Percentiles rank a stretch among this genome's conserved stretches.
Conservation (phyloP, 257 asterid genomes). For the Rubia yunnanensis region DNA sequence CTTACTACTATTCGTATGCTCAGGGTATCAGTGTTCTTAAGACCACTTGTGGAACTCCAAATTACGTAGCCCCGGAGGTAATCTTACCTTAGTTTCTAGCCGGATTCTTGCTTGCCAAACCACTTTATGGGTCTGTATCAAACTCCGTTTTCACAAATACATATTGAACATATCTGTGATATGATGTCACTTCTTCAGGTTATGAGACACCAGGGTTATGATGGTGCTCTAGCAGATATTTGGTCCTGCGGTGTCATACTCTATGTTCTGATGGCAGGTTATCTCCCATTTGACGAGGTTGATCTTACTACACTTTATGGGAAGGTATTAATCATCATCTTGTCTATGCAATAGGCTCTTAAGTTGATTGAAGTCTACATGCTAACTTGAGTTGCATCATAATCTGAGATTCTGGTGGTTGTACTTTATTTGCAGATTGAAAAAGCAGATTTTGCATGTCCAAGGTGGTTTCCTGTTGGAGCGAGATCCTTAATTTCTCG, state of each 20-base stretch:
- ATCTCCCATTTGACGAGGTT: constrained; percentile 97
- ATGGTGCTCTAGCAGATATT: constrained; percentile 91
- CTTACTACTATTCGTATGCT: constrained; percentile 21
- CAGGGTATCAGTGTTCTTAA: constrained; percentile 85
- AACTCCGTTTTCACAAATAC: constrained; percentile 1
- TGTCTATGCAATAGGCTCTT: constrained; percentile 2
- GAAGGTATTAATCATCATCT: constrained; percentile 45
- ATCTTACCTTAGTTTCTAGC: constrained; percentile 10
- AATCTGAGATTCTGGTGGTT: not conserved
- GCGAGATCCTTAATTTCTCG: constrained; percentile 80
- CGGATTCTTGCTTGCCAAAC: constrained; percentile 7
- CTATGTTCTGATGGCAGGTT: constrained; percentile 91
- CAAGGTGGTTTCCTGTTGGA: constrained; percentile 93
- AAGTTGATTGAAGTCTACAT: constrained; percentile 2
- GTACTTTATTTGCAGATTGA: constrained; percentile 60
- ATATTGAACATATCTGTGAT: not conserved
- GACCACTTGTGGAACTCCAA: constrained; percentile 99
- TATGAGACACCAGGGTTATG: constrained; percentile 92
- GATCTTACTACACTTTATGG: constrained; percentile 89
- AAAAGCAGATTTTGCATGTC: constrained; percentile 80
- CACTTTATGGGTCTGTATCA: constrained; percentile 3
- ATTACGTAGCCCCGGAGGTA: constrained; percentile 99
- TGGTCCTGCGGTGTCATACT: constrained; percentile 99
- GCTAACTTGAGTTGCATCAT: not conserved
- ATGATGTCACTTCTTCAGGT: constrained; percentile 33